These are phyloP conservation scores for Drechslerella coelobrocha DNA, from an alignment of 2,329 filamentous ascomycete species.

Conservation along the genomic window DNA sequence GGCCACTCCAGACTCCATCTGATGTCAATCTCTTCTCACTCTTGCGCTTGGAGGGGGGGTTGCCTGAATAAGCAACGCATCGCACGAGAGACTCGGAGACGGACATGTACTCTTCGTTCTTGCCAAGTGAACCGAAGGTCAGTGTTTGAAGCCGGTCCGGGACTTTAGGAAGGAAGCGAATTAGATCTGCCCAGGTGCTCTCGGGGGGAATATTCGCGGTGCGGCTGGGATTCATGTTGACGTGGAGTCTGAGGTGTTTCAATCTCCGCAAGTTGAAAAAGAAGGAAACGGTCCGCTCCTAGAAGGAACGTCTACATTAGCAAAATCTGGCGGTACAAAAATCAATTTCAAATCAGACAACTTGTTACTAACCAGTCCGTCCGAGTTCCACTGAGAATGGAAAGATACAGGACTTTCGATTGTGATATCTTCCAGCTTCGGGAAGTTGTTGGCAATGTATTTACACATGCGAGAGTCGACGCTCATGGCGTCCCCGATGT, in stretches of 20 bases:
- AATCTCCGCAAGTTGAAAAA: slow-evolving; percentile 48
- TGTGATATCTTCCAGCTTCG: slow-evolving; percentile 41
- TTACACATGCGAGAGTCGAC: slow-evolving; percentile 50
- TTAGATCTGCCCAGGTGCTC: slow-evolving; percentile 45
- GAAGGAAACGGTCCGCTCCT: slow-evolving; percentile 51
- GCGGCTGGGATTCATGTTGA: slow-evolving; percentile 50
- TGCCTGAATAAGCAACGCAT: slow-evolving; percentile 49
- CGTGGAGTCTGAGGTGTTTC: slow-evolving; percentile 48
- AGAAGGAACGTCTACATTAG: slow-evolving; percentile 24
- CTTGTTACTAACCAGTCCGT: slow-evolving; percentile 44
- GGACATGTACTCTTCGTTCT: slow-evolving; percentile 49
- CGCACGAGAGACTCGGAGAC: slow-evolving; percentile 44
- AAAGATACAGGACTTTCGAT: slow-evolving; percentile 50
- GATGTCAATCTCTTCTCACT: slow-evolving; percentile 38
- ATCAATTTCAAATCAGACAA: slow-evolving; percentile 15
- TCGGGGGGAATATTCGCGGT: slow-evolving; percentile 49
- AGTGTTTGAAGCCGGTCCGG: slow-evolving; percentile 46
- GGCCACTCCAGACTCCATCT: slow-evolving; percentile 48
- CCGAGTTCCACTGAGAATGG: slow-evolving; percentile 50
- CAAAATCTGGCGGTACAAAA: slow-evolving; percentile 19
- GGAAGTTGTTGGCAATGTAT: slow-evolving; percentile 47
- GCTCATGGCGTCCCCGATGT: slow-evolving; percentile 47
- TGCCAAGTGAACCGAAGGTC: slow-evolving; percentile 46
- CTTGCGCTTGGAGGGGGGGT: slow-evolving; percentile 41
- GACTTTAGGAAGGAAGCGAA: slow-evolving; percentile 43